These are phyloP conservation scores for Saccharum spontaneum DNA, from an alignment of 176 grass and related monocot species.

Conservation along the genomic window DNA sequence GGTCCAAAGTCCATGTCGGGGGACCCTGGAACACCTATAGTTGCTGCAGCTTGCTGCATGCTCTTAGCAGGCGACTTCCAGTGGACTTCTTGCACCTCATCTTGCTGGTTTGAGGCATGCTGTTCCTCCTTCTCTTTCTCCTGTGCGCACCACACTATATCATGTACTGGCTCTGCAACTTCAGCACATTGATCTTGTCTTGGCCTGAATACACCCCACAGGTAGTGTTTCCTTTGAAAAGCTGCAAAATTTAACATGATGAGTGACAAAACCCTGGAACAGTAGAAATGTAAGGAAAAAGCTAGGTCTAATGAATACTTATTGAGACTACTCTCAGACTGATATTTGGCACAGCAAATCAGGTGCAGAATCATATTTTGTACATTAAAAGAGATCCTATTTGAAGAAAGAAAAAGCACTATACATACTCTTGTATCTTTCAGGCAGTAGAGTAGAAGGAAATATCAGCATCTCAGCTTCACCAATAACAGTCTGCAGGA, in stretches of 20 bases:
- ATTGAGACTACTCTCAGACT: background rate
- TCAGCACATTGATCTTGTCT: background rate
- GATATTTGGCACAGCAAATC: background rate
- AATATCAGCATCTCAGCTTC: constrained; percentile 47
- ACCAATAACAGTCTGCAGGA: constrained; percentile 29
- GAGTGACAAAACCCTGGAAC: background rate
- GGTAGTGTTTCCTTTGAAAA: constrained; percentile 44
- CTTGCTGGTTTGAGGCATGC: background rate
- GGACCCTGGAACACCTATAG: background rate
- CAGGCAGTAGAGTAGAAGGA: constrained; percentile 43
- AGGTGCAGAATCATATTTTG: background rate
- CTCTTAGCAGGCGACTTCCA: background rate
- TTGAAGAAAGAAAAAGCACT: background rate
- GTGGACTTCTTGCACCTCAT: background rate
- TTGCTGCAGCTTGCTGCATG: background rate
- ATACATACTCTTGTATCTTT: constrained; percentile 40
- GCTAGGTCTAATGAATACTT: background rate
- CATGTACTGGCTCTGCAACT: background rate
- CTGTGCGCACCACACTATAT: background rate
- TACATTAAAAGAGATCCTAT: background rate
- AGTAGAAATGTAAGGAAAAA: background rate
- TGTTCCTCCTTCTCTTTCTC: background rate
- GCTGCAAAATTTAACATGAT: background rate
- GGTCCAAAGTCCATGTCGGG: background rate
- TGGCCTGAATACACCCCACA: constrained; percentile 55